Percentiles rank a stretch among this genome's conserved stretches.
These are phyloP conservation scores for Cyberlindnera sargentensis DNA, from an alignment of 805 yeast species.

Conservation along the genomic window DNA sequence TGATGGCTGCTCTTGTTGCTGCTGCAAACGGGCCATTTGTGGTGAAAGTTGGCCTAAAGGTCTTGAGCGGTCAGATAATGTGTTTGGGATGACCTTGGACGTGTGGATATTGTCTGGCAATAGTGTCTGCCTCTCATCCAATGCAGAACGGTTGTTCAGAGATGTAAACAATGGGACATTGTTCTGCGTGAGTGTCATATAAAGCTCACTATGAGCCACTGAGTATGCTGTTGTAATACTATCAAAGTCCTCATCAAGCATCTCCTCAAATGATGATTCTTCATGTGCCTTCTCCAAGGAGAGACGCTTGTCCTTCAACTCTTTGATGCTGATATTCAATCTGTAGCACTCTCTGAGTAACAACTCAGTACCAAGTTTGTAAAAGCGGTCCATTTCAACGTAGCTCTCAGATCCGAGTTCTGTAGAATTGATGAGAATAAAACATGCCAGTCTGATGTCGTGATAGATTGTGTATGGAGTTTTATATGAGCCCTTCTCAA, in stretches of 20 bases:
- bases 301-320: slow-evolving; percentile 3
- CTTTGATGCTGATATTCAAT: slow-evolving; percentile 20
- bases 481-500: slow-evolving; percentile 32
- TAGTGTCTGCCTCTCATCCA: slow-evolving; percentile 67
- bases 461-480: slow-evolving; percentile 52
- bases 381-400: slow-evolving; percentile 51
- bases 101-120: slow-evolving; percentile 61
- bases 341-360: slow-evolving; percentile 54
- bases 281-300: slow-evolving; percentile 10
- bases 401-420: slow-evolving; percentile 45
- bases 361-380: slow-evolving; percentile 54
- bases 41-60: slow-evolving; percentile 25
- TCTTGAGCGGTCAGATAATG: slow-evolving; percentile 16
- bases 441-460: slow-evolving; percentile 54
- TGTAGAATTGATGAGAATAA: slow-evolving; percentile 38
- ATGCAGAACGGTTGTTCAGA: slow-evolving; percentile 53
- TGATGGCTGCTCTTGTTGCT: slow-evolving; percentile 27
- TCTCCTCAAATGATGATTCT: slow-evolving; percentile 25
- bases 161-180: slow-evolving; percentile 80
- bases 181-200: slow-evolving; percentile 48
- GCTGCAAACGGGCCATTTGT: slow-evolving; percentile 13
- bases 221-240: slow-evolving; percentile 48
- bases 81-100: slow-evolving; percentile 61
- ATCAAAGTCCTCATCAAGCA: slow-evolving; percentile 50
- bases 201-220: slow-evolving; percentile 56